Evolutionary conservation across 495 filamentous ascomycete species (phyloP).

Genomic region (Viridothelium virens): DNA sequence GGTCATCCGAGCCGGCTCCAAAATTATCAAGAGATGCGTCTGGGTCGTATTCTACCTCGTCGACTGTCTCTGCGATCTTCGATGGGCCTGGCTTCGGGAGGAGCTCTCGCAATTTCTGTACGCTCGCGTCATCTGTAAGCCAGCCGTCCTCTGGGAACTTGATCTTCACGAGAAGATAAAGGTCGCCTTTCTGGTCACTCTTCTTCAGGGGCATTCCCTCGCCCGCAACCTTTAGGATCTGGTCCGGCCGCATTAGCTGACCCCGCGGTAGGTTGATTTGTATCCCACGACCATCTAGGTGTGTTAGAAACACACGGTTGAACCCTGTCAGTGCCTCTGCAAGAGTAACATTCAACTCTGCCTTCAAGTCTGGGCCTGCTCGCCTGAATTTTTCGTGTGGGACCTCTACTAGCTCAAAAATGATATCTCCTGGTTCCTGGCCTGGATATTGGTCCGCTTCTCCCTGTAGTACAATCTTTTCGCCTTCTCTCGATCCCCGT

Average conservation of each 20-base stretch:
- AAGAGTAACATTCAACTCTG: slow-evolving; percentile 69
- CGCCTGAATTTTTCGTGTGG: slow-evolving; percentile 73
- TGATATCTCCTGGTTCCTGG: slow-evolving; percentile 83
- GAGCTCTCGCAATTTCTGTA: slow-evolving; percentile 61
- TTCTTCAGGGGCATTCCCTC: slow-evolving; percentile 94
- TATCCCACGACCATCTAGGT: slow-evolving; percentile 90
- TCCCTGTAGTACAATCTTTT: slow-evolving; percentile 81
- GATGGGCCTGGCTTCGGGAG: slow-evolving; percentile 51
- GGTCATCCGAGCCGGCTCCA: slow-evolving; percentile 60
- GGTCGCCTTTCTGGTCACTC: slow-evolving; percentile 72
- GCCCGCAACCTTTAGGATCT: slow-evolving; percentile 72
- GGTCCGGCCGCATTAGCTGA: slow-evolving; percentile 66
- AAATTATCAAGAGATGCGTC: slow-evolving; percentile 72
- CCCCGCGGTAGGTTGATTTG: slow-evolving; percentile 66
- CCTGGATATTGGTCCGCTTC: slow-evolving; percentile 93
- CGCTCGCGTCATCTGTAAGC: slow-evolving; percentile 58
- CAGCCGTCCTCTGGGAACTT: slow-evolving; percentile 83
- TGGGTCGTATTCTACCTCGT: slow-evolving; percentile 80
- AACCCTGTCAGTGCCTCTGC: slow-evolving; percentile 83
- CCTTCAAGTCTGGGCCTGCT: slow-evolving; percentile 73
- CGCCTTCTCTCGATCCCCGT: slow-evolving; percentile 76
- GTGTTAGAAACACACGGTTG: slow-evolving; percentile 80
- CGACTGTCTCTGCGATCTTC: slow-evolving; percentile 61
- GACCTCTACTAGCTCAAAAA: slow-evolving; percentile 77
- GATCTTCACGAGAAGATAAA: slow-evolving; percentile 79